These are phyloP conservation scores for Mucor indicus DNA, from an alignment of 371 early-diverging fungal genomes.

Conservation along the genomic window DNA sequence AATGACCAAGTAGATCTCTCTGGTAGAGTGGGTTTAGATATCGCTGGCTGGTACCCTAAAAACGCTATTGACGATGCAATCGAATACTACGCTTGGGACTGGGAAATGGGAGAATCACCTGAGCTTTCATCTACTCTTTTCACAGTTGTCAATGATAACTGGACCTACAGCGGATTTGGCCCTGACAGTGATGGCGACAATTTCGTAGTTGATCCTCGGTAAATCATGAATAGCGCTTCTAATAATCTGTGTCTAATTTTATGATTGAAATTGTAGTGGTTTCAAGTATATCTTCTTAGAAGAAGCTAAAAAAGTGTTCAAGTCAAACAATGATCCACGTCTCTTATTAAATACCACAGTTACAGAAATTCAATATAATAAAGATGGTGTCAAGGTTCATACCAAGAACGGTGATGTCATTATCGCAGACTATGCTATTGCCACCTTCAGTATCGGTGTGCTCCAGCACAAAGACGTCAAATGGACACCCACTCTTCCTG, in stretches of 20 bases:
- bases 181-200: constrained; percentile 38
- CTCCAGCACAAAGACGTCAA: constrained; percentile 37
- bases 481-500: constrained; percentile 38
- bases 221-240: constrained; percentile 2
- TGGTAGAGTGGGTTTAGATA: constrained; percentile 27
- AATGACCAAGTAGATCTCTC: constrained; percentile 36
- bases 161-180: constrained; percentile 33
- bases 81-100: constrained; percentile 45
- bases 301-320: constrained; percentile 28
- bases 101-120: constrained; percentile 40
- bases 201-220: constrained; percentile 41
- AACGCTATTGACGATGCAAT: constrained; percentile 32
- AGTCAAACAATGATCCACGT: constrained; percentile 22
- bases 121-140: constrained; percentile 32
- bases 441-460: constrained; percentile 47
- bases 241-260: no score
- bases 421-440: constrained; percentile 45
- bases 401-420: constrained; percentile 30
- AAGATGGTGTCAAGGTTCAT: constrained; percentile 30
- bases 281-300: constrained; percentile 40
- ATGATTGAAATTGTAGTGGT: constrained; percentile 19
- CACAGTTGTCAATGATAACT: constrained; percentile 26
- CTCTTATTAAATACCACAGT: constrained; percentile 30
- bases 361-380: constrained; percentile 28
- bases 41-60: constrained; percentile 37